Conservation (phyloP, 805 yeast genomes). For the Maudiozyma pseudohumilis region DNA sequence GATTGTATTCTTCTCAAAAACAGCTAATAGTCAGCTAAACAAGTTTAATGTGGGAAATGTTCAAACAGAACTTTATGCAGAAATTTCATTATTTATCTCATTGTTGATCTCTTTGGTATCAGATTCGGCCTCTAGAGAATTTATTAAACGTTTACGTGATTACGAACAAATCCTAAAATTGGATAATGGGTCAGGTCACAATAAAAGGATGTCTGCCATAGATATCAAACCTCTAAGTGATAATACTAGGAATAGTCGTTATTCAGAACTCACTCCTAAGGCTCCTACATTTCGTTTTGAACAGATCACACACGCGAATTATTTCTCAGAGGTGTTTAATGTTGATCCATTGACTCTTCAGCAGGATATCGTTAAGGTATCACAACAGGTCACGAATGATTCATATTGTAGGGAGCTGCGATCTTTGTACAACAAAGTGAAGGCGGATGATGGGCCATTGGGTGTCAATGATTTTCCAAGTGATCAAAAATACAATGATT, state of each 20-base stretch:
- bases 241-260: background rate
- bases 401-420: slow-evolving; percentile 14
- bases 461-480: slow-evolving; percentile 30
- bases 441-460: slow-evolving; percentile 25
- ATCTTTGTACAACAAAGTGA: slow-evolving; percentile 5
- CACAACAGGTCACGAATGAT: slow-evolving; percentile 12
- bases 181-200: background rate
- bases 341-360: slow-evolving; percentile 43
- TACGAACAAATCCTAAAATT: slow-evolving; percentile 24
- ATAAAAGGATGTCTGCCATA: background rate
- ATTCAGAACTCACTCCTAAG: background rate
- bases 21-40: slow-evolving; percentile 42
- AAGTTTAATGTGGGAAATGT: slow-evolving; percentile 29
- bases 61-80: slow-evolving; percentile 18
- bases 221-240: background rate
- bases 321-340: slow-evolving; percentile 40
- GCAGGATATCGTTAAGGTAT: slow-evolving; percentile 36
- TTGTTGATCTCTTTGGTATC: slow-evolving; percentile 14
- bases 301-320: slow-evolving; percentile 46
- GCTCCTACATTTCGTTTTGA: slow-evolving; percentile 39
- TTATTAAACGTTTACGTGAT: slow-evolving; percentile 35
- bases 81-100: slow-evolving; percentile 20
- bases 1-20: slow-evolving; percentile 42
- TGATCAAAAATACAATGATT: slow-evolving; percentile 28
- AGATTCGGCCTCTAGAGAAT: slow-evolving; percentile 5